Evolutionary conservation across 2,329 filamentous ascomycete genomes (phyloP), one percentile per base, ranked within the genome.

Genomic region (Exophiala aquamarina): DNA sequence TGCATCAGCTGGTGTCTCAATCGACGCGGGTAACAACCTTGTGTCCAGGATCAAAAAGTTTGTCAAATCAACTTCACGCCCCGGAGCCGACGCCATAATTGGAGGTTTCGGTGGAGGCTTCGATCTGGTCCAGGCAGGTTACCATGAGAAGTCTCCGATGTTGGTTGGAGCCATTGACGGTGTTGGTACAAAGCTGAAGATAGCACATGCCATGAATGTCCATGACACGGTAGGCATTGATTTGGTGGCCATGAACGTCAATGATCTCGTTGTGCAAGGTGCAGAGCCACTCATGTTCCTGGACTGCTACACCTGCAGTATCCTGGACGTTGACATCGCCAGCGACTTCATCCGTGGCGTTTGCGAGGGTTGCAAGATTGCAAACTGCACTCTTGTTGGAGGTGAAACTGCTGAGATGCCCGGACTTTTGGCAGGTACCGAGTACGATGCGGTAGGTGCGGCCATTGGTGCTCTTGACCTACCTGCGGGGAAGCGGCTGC

Each of bases 391-490:
- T 13, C 79, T 98, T 3, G 87, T 97, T n/a, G 93, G 93, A 31
- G 93, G 93, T 35, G 93, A 98, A 71, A 98, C 93, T 1, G 93
- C 93, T 5, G 93, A 98, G 71, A 97, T 98, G 93, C 92, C 92
- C 0, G 91, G 91, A 44, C 89, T 97, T 75, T 96, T 95, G 72
- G 77, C 84, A 55, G 83, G 81, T 43, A 87, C 89, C 40, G 89
- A 94, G 63, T 98, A 97, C 67, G 93, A 98, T 61, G 90, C 91
- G 6, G 91, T 89, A 17, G 93, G 93, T 53, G 87, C 87, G 31
- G 92, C 92, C 14, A 84, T 95, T 36, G 93, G 93, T 47, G 89
- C 90, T 33, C 87, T 97, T 57, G 70, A 72, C 59, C 70, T 67
- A 13, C 57, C 61, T 10, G 65, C 67, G 64, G 79, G 78, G 4